Percentiles rank a stretch among this genome's conserved stretches.
Conservation (phyloP, 352 stramenopile species). For the Globisporangium yorkense region DNA sequence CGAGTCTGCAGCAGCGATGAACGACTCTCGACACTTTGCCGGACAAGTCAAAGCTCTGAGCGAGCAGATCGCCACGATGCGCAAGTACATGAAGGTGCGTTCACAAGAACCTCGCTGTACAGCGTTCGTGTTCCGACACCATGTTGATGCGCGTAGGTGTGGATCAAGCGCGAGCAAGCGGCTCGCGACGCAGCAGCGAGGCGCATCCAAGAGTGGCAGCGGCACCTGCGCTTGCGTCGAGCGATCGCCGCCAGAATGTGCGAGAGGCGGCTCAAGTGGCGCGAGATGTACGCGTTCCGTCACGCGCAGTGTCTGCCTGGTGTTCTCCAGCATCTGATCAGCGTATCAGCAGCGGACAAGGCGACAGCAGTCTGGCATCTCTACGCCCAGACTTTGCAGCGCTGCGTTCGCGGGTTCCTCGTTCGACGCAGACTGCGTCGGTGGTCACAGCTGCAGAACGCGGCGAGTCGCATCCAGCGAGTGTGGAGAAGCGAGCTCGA, state of each 20-base stretch:
- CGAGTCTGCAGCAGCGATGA: too few species aligned
- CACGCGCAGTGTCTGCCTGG: not conserved
- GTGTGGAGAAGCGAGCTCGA: conserved; percentile 16
- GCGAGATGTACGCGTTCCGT: conserved; percentile 18
- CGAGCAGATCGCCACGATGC: conserved; percentile 47
- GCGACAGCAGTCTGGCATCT: not conserved
- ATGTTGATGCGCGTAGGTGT: conserved; percentile 23
- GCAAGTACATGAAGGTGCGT: conserved; percentile 71
- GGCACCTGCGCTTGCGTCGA: conserved; percentile 9
- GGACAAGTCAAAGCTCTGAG: conserved; percentile 24
- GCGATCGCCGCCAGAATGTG: conserved; percentile 11
- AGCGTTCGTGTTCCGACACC: not conserved
- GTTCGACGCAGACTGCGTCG: conserved; percentile 6
- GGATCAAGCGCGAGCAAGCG: conserved; percentile 68
- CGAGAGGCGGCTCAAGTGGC: conserved; percentile 6
- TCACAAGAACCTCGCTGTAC: not conserved
- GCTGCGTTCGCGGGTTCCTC: conserved; percentile 19
- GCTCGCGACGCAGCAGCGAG: conserved; percentile 31
- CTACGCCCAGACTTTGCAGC: conserved; percentile 17
- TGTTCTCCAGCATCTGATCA: not conserved
- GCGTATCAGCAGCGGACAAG: not conserved
- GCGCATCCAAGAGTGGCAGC: conserved; percentile 39
- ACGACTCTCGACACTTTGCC: conserved; percentile 5
- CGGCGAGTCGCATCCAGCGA: conserved; percentile 17
- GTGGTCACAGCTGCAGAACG: conserved; percentile 6